phyloP scores from a whole-genome alignment of 2,329 filamentous ascomycete species.

The Claviceps cyperi region DNA sequence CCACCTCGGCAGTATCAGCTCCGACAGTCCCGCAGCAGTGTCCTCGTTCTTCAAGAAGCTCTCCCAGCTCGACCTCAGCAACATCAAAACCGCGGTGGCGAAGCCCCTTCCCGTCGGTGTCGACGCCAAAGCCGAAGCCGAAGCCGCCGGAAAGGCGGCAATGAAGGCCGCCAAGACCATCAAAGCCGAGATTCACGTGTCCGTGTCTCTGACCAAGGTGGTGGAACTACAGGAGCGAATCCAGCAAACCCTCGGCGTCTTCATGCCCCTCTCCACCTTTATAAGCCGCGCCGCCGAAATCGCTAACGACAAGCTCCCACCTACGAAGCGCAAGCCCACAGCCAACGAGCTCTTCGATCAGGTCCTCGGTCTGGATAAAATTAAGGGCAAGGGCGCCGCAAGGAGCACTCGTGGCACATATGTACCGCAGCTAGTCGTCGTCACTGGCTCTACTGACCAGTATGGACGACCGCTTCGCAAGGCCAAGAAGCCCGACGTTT shows the following conservation, averaged over 20 bases:
- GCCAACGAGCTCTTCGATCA: conserved; percentile 80
- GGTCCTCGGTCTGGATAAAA: conserved; percentile 54
- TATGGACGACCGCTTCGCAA: conserved; percentile 10
- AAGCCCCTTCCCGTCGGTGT: conserved; percentile 17
- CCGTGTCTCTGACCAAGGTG: conserved; percentile 67
- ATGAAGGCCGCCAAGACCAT: conserved; percentile 17
- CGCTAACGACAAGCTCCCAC: conserved; percentile 77
- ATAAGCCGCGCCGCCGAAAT: conserved; percentile 71
- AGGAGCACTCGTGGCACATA: conserved; percentile 48
- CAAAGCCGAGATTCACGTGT: conserved; percentile 47
- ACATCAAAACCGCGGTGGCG: conserved; percentile 67
- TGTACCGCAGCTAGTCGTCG: conserved; percentile 53
- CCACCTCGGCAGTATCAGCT: conserved; percentile 65
- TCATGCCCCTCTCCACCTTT: conserved; percentile 74
- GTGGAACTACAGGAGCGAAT: conserved; percentile 70
- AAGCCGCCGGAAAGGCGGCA: too few relatives aligned
- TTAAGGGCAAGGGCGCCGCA: conserved; percentile 18
- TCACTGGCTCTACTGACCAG: conserved; percentile 25
- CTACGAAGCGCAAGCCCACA: conserved; percentile 45
- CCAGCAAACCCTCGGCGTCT: conserved; percentile 61
- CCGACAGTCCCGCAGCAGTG: conserved; percentile 55
- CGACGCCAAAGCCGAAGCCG: too few relatives aligned
- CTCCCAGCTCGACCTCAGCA: conserved; percentile 78
- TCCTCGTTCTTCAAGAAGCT: conserved; percentile 61
- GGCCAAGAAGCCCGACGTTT: conserved; percentile 46